A percentile compares a stretch with the other conserved stretches of the same genome.
phyloP scores from a whole-genome alignment of 345 rosid genomes.

The Brassica napus region DNA sequence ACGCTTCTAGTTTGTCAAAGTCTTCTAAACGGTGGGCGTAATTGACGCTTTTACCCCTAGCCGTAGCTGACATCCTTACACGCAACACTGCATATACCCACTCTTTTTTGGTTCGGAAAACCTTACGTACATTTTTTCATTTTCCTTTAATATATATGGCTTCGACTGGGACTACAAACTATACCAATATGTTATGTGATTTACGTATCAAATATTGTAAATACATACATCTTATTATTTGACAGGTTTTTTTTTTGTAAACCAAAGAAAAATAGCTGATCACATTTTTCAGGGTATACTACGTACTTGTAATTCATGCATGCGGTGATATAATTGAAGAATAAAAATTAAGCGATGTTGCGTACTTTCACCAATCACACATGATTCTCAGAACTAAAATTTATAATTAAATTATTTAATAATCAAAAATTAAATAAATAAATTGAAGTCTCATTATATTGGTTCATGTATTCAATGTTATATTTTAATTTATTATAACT shows the following conservation, averaged over 20 bases:
- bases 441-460: too few relatives aligned
- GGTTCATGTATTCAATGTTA: too few relatives aligned
- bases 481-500: background rate
- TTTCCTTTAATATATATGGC: constrained; percentile 3
- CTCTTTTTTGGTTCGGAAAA: constrained; percentile 1
- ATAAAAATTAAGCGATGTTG: background rate
- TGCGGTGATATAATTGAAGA: background rate
- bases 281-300: background rate
- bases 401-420: too few relatives aligned
- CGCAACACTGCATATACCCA: constrained; percentile 33
- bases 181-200: constrained; percentile 9
- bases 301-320: background rate
- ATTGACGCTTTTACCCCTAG: background rate
- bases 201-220: constrained; percentile 12
- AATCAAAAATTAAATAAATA: too few relatives aligned
- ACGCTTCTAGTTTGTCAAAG: constrained; percentile 40
- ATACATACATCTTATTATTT: constrained; percentile 18
- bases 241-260: background rate
- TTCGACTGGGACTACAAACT: constrained; percentile 13
- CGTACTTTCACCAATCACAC: background rate
- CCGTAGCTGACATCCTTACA: constrained; percentile 9
- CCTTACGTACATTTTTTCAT: background rate
- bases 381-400: background rate
- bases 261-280: background rate
- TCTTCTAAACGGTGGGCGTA: constrained; percentile 53